These are phyloP conservation scores for Tricholoma matsutake DNA, from an alignment of 768 basidiomycete species.

Conservation along the genomic window DNA sequence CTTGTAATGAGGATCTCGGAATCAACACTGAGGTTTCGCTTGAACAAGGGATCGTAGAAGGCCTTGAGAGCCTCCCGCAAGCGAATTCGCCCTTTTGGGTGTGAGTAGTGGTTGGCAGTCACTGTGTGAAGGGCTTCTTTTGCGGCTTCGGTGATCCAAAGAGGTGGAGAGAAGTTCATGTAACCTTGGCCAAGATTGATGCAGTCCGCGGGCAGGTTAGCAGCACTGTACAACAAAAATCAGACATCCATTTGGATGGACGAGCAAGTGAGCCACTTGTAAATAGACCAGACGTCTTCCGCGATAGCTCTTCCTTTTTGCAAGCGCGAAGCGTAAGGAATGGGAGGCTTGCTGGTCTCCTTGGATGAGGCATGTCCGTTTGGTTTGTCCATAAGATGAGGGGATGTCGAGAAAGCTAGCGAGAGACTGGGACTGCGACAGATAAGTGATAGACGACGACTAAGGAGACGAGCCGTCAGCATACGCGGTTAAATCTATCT, in stretches of 20 bases:
- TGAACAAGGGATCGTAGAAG: slow-evolving; percentile 69
- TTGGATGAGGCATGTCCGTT: slow-evolving; percentile 18
- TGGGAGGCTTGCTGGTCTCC: slow-evolving; percentile 40
- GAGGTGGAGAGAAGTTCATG: slow-evolving; percentile 89
- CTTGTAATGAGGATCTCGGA: slow-evolving; percentile 92
- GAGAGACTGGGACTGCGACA: not conserved
- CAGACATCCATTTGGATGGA: slow-evolving; percentile 8
- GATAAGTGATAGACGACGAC: not conserved
- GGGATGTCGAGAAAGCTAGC: slow-evolving; percentile 14
- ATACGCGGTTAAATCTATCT: not conserved
- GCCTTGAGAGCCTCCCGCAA: slow-evolving; percentile 84
- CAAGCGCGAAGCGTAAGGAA: slow-evolving; percentile 72
- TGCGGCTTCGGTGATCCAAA: slow-evolving; percentile 76
- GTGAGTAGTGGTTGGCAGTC: slow-evolving; percentile 82
- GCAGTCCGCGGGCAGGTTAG: slow-evolving; percentile 85
- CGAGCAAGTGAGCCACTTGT: slow-evolving; percentile 52
- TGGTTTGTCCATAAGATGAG: slow-evolving; percentile 12
- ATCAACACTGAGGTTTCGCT: slow-evolving; percentile 75
- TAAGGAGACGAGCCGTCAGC: not conserved
- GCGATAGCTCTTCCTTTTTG: slow-evolving; percentile 73
- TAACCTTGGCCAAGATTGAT: slow-evolving; percentile 96
- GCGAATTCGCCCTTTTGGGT: slow-evolving; percentile 85
- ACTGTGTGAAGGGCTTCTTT: slow-evolving; percentile 61
- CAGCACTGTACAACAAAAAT: slow-evolving; percentile 50
- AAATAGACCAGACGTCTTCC: slow-evolving; percentile 90